Evolutionary conservation across 371 early-diverging fungal species (phyloP), one percentile per base, ranked within the genome.

Genomic region (Rhizomucor pusillus): DNA sequence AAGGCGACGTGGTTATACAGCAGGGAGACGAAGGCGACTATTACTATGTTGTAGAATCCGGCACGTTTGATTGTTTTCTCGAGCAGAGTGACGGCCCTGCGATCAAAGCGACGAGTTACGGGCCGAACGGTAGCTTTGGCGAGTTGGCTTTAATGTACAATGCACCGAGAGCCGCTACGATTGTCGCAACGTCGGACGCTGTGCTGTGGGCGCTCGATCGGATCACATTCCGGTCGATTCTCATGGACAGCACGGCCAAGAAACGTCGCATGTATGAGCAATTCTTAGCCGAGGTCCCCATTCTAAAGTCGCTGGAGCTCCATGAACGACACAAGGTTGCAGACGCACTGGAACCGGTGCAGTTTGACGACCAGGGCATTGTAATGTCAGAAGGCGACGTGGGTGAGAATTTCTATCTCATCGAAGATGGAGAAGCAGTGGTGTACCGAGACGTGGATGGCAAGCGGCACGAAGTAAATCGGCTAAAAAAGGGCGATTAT

Each of bases 21-120:
- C 98, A 99, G 75, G 99, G 98, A 41, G 98, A 86, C 34, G 89
- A 92, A 16, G 99, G 98, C 41, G 97, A 97, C 77, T 97, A 80
- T 71, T 98, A 99, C 69, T 99, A 99, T 69, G 90, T 98, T 36
- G 97, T 98, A 34, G 99, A 99, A 66, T 82, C 81, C 11, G 99
- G 99, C 43, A 80, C 87, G 16, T 83, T 99, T 65, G 98, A 98
- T 57, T 93, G 98, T 47, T 88, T 87, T 65, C 91, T 97, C 63
- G 65, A 79, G 47, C 80, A 80, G 52, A n/a, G n/a, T n/a, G 66
- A 73, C 24, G 14, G 5, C 37, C 9, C 3, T n/a, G n/a, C 36
- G 10, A 64, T 71, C 22, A 87, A 88, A 60, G 90, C 90, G 23
- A 75, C 77, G 24, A 74, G 79, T 9, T 86, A 86, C 59, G 75